phyloP scores from a whole-genome alignment of 2,329 filamentous ascomycete genomes.

The Lasiodiplodia citricola region DNA sequence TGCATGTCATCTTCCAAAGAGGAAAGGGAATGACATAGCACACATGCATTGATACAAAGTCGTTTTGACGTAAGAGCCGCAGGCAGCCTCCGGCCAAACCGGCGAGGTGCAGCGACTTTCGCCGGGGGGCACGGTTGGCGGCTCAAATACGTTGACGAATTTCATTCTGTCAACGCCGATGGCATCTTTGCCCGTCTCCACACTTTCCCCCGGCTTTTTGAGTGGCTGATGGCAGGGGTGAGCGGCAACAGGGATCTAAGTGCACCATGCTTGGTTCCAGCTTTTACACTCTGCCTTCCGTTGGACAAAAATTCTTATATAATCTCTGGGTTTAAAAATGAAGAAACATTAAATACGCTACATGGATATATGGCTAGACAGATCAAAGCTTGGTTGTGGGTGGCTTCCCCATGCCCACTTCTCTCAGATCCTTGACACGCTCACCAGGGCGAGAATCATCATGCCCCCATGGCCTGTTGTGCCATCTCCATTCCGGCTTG shows the following conservation, averaged over 20 bases:
- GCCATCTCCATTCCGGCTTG: constrained; percentile 23
- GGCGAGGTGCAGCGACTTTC: neutral
- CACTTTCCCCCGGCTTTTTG: neutral
- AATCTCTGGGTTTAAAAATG: neutral
- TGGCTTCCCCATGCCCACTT: constrained; percentile 27
- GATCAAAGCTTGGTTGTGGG: neutral
- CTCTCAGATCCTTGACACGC: constrained; percentile 29
- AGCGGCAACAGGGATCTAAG: neutral
- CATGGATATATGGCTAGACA: neutral
- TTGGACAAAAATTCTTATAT: neutral
- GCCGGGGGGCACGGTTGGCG: neutral
- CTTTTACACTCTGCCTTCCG: neutral
- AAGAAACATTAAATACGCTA: neutral
- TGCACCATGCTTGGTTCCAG: neutral
- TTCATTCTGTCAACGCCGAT: neutral
- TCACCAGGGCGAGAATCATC: constrained; percentile 29
- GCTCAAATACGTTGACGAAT: neutral
- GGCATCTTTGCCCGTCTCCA: neutral
- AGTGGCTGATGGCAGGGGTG: neutral
- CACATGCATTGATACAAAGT: too few relatives aligned
- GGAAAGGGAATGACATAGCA: too few relatives aligned
- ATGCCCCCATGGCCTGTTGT: constrained; percentile 24
- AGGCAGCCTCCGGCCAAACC: neutral
- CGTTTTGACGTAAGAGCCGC: neutral
- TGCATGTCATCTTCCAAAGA: too few relatives aligned